phyloP scores from a whole-genome alignment of 768 basidiomycete genomes.

The Kwoniella mangroviensis region DNA sequence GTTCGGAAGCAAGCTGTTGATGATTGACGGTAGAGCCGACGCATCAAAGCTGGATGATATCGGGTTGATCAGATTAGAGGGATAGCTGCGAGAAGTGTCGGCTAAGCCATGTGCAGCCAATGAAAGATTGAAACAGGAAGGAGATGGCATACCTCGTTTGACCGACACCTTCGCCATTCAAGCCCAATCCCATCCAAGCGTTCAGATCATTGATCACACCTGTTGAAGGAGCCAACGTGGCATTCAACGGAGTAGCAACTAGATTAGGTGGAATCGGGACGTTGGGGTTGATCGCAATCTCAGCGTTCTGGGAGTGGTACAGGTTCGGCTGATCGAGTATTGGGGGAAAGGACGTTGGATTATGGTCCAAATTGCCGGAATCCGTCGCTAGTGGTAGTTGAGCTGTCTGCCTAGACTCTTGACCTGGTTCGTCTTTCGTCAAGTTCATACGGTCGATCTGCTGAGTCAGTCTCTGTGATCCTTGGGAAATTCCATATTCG shows the following conservation, averaged over 20 bases:
- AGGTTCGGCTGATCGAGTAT: neutral
- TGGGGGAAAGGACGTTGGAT: neutral
- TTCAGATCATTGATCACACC: neutral
- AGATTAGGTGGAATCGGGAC: neutral
- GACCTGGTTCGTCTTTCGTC: neutral
- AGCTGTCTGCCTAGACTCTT: neutral
- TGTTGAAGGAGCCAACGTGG: neutral
- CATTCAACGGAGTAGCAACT: neutral
- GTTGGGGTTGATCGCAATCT: neutral
- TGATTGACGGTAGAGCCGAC: neutral
- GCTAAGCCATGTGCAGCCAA: neutral
- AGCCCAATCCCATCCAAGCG: slow-evolving; percentile 3
- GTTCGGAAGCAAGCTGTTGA: neutral
- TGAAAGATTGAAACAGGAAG: neutral
- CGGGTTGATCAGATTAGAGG: neutral
- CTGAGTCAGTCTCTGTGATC: neutral
- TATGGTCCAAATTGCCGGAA: neutral
- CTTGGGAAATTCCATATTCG: slow-evolving; percentile 32
- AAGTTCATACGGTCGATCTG: slow-evolving; percentile 5
- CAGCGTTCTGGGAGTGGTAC: neutral
- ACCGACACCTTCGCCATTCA: neutral
- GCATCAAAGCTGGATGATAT: slow-evolving; percentile 6
- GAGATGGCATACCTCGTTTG: neutral
- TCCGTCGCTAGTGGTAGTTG: neutral
- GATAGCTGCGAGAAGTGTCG: neutral